Evolutionary conservation across 441 rosid genomes (phyloP).

Genomic region (Eutrema salsugineum): DNA sequence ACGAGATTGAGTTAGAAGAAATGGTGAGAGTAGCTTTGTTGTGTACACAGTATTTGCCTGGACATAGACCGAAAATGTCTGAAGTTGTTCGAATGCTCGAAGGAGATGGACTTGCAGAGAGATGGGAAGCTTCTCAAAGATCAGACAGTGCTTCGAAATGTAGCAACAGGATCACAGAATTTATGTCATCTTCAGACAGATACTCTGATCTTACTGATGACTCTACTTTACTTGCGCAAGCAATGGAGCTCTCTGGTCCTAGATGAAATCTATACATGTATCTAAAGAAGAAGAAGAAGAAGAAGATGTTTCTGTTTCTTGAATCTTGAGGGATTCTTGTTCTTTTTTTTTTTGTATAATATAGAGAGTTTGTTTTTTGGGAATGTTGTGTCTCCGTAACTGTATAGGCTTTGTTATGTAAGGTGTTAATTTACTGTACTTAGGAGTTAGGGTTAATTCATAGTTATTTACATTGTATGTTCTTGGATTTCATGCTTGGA

Average conservation of each 20-base stretch:
- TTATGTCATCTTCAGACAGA: slow-evolving; percentile 42
- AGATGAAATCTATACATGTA: slow-evolving; percentile 24
- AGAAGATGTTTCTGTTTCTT: neutral
- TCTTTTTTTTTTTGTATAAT: slow-evolving; percentile 4
- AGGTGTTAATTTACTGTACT: slow-evolving; percentile 12
- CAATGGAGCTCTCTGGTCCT: slow-evolving; percentile 61
- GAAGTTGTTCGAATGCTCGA: slow-evolving; percentile 59
- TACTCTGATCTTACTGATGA: slow-evolving; percentile 53
- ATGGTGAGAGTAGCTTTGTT: slow-evolving; percentile 51
- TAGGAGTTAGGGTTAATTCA: neutral
- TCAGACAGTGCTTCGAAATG: slow-evolving; percentile 29
- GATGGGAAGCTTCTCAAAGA: slow-evolving; percentile 57
- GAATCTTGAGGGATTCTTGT: neutral
- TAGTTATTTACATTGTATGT: neutral
- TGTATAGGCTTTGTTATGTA: slow-evolving; percentile 25
- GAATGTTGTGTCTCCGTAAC: slow-evolving; percentile 10
- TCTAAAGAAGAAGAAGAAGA: neutral
- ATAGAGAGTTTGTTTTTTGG: neutral
- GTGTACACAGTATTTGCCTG: slow-evolving; percentile 49
- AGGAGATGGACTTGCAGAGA: slow-evolving; percentile 58
- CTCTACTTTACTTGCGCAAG: slow-evolving; percentile 44
- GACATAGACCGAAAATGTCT: slow-evolving; percentile 52
- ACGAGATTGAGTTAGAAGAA: slow-evolving; percentile 47
- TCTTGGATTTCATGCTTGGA: neutral
- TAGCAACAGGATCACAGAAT: slow-evolving; percentile 31